These are phyloP conservation scores for Rhizopogon hawkerae DNA, from an alignment of 1,284 basidiomycete species.

Conservation along the genomic window DNA sequence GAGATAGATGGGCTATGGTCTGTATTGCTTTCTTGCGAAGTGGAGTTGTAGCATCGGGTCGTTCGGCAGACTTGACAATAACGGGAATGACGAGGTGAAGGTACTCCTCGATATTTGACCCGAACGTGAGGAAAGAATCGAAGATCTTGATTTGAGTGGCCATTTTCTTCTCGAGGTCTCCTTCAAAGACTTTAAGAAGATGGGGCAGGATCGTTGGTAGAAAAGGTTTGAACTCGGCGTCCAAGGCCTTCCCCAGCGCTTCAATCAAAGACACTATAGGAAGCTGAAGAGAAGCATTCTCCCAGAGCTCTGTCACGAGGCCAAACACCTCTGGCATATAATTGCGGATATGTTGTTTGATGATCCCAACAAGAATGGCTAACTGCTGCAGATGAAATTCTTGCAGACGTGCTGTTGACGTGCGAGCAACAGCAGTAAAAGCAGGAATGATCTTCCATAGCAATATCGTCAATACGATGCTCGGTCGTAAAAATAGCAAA, in stretches of 20 bases:
- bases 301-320: constrained; percentile 86
- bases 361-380: constrained; percentile 91
- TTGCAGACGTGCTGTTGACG: constrained; percentile 74
- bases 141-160: constrained; percentile 86
- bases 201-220: constrained; percentile 89
- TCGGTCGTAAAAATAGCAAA: constrained; percentile 1
- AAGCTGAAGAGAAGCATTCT: constrained; percentile 77
- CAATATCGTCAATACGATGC: constrained; percentile 1
- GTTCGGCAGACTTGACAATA: constrained; percentile 88
- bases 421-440: constrained; percentile 84
- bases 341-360: constrained; percentile 96
- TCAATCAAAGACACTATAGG: constrained; percentile 94
- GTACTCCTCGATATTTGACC: constrained; percentile 96
- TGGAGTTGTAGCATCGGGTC: constrained; percentile 64
- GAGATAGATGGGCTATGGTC: constrained; percentile 86
- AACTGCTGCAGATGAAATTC: constrained; percentile 97
- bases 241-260: constrained; percentile 89
- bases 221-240: constrained; percentile 98
- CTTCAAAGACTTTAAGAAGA: constrained; percentile 87
- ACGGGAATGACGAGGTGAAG: constrained; percentile 94
- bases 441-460: constrained; percentile 86
- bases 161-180: constrained; percentile 74
- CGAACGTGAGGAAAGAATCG: constrained; percentile 91
- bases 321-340: constrained; percentile 79
- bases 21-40: constrained; percentile 86